Conservation (phyloP, 2,329 filamentous ascomycete genomes). For the Ustulina deusta region DNA sequence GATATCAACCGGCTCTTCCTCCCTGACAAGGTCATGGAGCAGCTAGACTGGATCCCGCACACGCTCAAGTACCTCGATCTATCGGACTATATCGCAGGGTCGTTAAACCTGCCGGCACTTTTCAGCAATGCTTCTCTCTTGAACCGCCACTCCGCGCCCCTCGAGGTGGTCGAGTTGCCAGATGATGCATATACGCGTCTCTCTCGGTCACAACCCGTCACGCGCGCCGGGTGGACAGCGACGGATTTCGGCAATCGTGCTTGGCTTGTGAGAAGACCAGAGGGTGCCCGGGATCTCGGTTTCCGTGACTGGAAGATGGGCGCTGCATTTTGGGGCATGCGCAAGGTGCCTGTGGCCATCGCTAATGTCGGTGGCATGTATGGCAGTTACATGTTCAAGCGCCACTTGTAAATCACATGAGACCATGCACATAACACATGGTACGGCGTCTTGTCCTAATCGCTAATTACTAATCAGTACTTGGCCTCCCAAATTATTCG, state of each 20-base stretch:
- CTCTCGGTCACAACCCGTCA: conserved; percentile 71
- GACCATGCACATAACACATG: neutral
- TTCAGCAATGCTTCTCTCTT: conserved; percentile 68
- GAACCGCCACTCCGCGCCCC: conserved; percentile 69
- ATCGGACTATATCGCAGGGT: conserved; percentile 74
- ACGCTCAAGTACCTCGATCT: conserved; percentile 81
- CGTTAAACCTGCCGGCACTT: conserved; percentile 68
- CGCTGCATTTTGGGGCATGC: conserved; percentile 85
- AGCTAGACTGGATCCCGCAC: conserved; percentile 64
- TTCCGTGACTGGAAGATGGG: conserved; percentile 83
- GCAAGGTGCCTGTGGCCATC: conserved; percentile 89
- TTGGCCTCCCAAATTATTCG: neutral
- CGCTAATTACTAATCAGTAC: neutral
- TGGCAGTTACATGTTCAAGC: conserved; percentile 76
- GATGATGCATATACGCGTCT: conserved; percentile 75
- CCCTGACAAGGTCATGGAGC: conserved; percentile 57
- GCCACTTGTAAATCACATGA: conserved; percentile 60
- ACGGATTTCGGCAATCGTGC: conserved; percentile 75
- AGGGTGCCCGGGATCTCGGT: conserved; percentile 64
- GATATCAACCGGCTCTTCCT: conserved; percentile 76
- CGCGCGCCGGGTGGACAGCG: conserved; percentile 75
- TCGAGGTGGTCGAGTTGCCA: conserved; percentile 81
- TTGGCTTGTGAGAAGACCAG: conserved; percentile 68
- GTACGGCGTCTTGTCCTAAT: neutral
- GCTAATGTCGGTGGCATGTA: conserved; percentile 96